Conservation (phyloP, 2,329 filamentous ascomycete species). For the Colletotrichum agaves region DNA sequence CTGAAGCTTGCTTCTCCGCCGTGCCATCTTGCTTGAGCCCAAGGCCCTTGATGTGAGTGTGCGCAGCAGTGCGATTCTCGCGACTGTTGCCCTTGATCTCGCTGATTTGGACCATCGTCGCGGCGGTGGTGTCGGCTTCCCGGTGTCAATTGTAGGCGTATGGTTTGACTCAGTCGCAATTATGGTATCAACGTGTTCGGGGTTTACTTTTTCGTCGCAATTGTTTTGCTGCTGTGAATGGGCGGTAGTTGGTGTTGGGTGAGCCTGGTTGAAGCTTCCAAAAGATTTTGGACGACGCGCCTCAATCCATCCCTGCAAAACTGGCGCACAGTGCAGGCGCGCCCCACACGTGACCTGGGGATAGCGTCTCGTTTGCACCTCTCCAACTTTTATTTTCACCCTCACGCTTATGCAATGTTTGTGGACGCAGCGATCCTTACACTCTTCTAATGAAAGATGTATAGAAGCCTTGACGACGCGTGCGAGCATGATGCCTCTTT, state of each 20-base stretch:
- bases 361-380: slow-evolving; percentile 14
- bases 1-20: slow-evolving; percentile 81
- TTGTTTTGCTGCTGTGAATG: slow-evolving; percentile 4
- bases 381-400: slow-evolving; percentile 1
- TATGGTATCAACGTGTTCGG: not conserved
- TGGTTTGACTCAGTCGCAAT: slow-evolving; percentile 12
- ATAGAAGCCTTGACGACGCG: no score
- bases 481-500: no score
- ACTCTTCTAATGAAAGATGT: no score
- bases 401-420: not conserved
- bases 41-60: slow-evolving; percentile 97
- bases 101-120: slow-evolving; percentile 86
- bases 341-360: slow-evolving; percentile 37
- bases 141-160: slow-evolving; percentile 32
- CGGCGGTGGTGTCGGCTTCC: slow-evolving; percentile 40
- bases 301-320: slow-evolving; percentile 36
- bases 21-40: slow-evolving; percentile 87
- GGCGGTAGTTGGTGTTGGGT: slow-evolving; percentile 22
- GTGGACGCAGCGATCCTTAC: no score
- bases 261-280: slow-evolving; percentile 36
- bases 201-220: slow-evolving; percentile 12
- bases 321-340: slow-evolving; percentile 34
- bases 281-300: slow-evolving; percentile 39
- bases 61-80: slow-evolving; percentile 94
- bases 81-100: slow-evolving; percentile 95